A percentile compares a stretch with the other conserved stretches of the same genome.
phyloP scores from a whole-genome alignment of 352 stramenopile species.

The Phytophthora cactorum region DNA sequence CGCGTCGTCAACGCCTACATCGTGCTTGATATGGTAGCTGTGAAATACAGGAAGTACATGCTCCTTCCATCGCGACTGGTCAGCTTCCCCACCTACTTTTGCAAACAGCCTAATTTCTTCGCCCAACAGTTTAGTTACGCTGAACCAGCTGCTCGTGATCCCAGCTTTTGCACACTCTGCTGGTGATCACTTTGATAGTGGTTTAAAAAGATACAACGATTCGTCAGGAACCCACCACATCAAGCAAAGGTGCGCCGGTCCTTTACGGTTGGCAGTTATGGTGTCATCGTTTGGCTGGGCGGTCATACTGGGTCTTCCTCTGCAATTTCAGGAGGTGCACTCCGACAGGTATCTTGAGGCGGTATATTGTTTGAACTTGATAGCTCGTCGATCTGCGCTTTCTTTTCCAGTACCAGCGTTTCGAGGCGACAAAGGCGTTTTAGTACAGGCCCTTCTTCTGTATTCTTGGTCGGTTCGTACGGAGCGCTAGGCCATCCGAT shows the following conservation, averaged over 20 bases:
- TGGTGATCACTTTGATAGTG: constrained; percentile 1
- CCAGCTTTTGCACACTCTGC: neutral
- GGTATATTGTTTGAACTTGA: neutral
- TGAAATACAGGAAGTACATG: neutral
- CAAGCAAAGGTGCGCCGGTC: no score
- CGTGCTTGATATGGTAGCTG: neutral
- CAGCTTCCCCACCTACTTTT: neutral
- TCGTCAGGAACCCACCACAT: constrained; percentile 8
- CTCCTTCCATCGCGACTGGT: constrained; percentile 1
- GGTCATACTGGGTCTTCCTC: neutral
- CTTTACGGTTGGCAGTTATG: constrained; percentile 1
- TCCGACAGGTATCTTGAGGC: no score
- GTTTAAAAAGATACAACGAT: constrained; percentile 12
- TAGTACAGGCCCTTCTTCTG: constrained; percentile 4
- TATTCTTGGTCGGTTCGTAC: constrained; percentile 1
- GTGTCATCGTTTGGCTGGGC: neutral
- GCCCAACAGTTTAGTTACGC: neutral
- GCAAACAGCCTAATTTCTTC: neutral
- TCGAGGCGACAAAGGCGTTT: constrained; percentile 6
- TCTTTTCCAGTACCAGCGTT: constrained; percentile 8
- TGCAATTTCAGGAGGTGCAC: no score
- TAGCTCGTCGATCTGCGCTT: neutral
- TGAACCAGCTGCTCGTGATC: neutral
- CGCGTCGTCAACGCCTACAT: neutral
- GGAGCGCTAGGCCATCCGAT: no score